These are phyloP conservation scores for Flueggea neowawraea DNA, from an alignment of 441 rosid genomes.

Conservation along the genomic window DNA sequence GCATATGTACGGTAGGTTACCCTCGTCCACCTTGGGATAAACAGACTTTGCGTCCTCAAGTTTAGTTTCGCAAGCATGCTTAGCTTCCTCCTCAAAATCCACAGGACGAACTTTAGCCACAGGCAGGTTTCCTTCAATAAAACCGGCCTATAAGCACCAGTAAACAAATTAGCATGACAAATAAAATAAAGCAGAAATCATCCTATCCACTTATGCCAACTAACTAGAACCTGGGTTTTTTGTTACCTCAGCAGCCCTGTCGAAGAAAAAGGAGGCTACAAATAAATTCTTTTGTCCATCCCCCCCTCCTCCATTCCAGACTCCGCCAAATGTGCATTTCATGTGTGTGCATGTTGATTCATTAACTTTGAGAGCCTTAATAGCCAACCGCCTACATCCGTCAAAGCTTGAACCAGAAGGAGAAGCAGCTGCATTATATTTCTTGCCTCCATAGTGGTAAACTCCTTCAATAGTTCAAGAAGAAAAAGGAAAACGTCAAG, in stretches of 20 bases:
- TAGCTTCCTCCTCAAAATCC: constrained; percentile 76
- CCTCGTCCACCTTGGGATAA: constrained; percentile 47
- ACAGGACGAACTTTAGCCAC: constrained; percentile 70
- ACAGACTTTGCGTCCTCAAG: constrained; percentile 53
- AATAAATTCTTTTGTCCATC: constrained; percentile 91
- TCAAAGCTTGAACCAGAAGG: constrained; percentile 72
- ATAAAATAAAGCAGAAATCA: not conserved
- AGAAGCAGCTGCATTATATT: constrained; percentile 56
- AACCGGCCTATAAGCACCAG: constrained; percentile 60
- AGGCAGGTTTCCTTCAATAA: constrained; percentile 56
- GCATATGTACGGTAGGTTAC: constrained; percentile 74
- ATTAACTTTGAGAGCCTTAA: constrained; percentile 80
- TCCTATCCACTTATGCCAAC: too few species aligned
- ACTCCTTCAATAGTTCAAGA: constrained; percentile 38
- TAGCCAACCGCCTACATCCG: constrained; percentile 64
- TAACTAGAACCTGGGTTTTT: not conserved
- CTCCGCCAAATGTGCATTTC: constrained; percentile 94
- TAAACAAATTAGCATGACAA: constrained; percentile 3
- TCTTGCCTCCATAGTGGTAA: constrained; percentile 75
- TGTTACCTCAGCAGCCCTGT: constrained; percentile 95
- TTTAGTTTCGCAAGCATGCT: constrained; percentile 78
- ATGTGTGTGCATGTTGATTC: constrained; percentile 73
- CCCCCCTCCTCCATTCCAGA: constrained; percentile 99
- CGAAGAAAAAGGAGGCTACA: constrained; percentile 95
- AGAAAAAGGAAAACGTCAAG: not conserved